phyloP scores from a whole-genome alignment of 371 early-diverging fungal genomes.

The Choanephora cucurbitarum region DNA sequence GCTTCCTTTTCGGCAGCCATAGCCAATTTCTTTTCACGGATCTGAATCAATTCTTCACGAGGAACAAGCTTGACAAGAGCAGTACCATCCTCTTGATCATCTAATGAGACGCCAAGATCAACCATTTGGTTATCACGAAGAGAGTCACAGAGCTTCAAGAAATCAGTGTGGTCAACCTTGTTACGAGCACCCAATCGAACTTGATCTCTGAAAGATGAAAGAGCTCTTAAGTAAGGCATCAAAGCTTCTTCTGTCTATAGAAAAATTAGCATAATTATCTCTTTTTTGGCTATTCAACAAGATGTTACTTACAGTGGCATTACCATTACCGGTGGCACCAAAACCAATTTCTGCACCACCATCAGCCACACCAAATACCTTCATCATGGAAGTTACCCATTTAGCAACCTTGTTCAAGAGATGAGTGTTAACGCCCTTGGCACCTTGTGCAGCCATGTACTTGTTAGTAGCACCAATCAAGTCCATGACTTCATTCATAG shows the following conservation, averaged over 20 bases:
- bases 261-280: neutral
- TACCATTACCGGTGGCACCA: conserved; percentile 30
- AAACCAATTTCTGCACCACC: conserved; percentile 63
- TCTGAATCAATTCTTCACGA: conserved; percentile 68
- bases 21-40: conserved; percentile 62
- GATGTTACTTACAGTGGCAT: neutral
- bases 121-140: conserved; percentile 87
- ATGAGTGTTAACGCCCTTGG: conserved; percentile 55
- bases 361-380: conserved; percentile 73
- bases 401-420: conserved; percentile 77
- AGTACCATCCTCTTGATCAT: conserved; percentile 92
- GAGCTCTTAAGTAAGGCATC: conserved; percentile 78
- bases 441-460: conserved; percentile 63
- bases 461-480: conserved; percentile 83
- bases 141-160: conserved; percentile 81
- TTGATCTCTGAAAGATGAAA: conserved; percentile 89
- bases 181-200: conserved; percentile 76
- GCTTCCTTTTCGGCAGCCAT: conserved; percentile 68
- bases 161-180: conserved; percentile 54
- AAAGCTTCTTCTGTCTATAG: conserved; percentile 64
- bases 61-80: conserved; percentile 91
- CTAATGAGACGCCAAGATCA: conserved; percentile 86
- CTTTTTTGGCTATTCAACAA: neutral
- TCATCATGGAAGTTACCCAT: conserved; percentile 79
- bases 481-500: conserved; percentile 79